A percentile compares a stretch with the other conserved stretches of the same genome.
Evolutionary conservation across 768 basidiomycete species (phyloP).

Genomic region (Xerocomus spinulosus): DNA sequence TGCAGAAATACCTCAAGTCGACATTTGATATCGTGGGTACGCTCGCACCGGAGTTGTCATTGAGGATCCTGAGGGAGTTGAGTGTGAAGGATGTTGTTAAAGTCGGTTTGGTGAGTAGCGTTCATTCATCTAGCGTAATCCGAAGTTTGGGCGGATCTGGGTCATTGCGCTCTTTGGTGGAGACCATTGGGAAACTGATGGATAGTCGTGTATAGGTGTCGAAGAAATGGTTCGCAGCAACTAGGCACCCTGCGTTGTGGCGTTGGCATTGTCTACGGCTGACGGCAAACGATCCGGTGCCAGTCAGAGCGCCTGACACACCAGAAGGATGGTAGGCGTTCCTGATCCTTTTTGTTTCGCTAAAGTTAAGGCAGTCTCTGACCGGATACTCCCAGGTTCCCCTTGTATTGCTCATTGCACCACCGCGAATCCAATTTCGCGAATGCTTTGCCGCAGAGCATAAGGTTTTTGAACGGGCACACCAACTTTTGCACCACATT

Average conservation of each 20-base stretch:
- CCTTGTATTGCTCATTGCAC: constrained; percentile 75
- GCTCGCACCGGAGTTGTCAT: constrained; percentile 60
- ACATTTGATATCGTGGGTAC: constrained; percentile 79
- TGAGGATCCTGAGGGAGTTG: constrained; percentile 57
- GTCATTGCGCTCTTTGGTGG: not conserved
- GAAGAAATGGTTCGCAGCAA: constrained; percentile 36
- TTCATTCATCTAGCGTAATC: not conserved
- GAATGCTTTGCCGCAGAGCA: constrained; percentile 66
- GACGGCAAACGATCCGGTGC: constrained; percentile 67
- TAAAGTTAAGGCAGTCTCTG: not conserved
- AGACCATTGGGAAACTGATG: not conserved
- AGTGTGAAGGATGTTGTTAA: constrained; percentile 58
- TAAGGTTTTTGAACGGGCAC: constrained; percentile 78
- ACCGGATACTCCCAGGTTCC: constrained; percentile 38
- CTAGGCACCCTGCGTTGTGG: constrained; percentile 71
- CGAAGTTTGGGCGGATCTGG: not conserved
- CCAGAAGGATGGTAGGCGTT: constrained; percentile 68
- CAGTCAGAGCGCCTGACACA: constrained; percentile 53
- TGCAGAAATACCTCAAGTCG: constrained; percentile 79
- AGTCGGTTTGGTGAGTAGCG: constrained; percentile 33
- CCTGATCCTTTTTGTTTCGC: not conserved
- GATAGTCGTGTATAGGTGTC: constrained; percentile 32
- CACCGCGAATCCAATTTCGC: constrained; percentile 84
- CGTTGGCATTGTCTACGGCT: constrained; percentile 68
- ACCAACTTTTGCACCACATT: constrained; percentile 86